Percentiles rank a stretch among this genome's conserved stretches.
Evolutionary conservation across 2,329 filamentous ascomycete species (phyloP).

Genomic region (Byssothecium circinans): DNA sequence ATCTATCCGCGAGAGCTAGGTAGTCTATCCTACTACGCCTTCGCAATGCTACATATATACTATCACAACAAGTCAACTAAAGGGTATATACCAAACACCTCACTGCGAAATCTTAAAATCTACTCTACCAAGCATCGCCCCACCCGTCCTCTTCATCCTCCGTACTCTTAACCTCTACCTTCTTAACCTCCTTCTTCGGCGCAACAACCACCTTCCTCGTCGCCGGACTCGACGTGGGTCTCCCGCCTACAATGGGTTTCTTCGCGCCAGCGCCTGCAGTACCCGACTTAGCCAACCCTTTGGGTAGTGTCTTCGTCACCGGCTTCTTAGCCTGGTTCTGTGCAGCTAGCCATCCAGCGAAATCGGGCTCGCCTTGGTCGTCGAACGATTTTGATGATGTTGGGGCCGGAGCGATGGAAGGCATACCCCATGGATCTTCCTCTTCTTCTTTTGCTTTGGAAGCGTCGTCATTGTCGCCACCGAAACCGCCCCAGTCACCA

Average conservation of each 20-base stretch:
- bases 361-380: constrained; percentile 88
- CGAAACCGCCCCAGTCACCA: constrained; percentile 76
- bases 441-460: constrained; percentile 51
- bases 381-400: constrained; percentile 63
- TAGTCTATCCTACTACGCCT: too few relatives aligned
- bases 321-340: constrained; percentile 74
- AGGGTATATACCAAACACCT: neutral
- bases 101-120: too few relatives aligned
- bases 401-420: constrained; percentile 39
- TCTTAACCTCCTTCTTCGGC: constrained; percentile 34
- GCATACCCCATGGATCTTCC: constrained; percentile 55
- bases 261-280: constrained; percentile 30
- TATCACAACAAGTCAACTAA: neutral
- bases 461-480: constrained; percentile 52
- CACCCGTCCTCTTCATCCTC: constrained; percentile 45
- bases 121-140: constrained; percentile 42
- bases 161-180: constrained; percentile 42
- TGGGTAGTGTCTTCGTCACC: constrained; percentile 71
- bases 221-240: constrained; percentile 32
- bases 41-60: constrained; percentile 16
- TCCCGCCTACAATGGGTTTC: constrained; percentile 30
- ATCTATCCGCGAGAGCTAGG: too few relatives aligned
- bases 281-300: constrained; percentile 70
- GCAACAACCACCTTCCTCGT: constrained; percentile 28
- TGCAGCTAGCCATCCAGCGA: constrained; percentile 90